phyloP scores from a whole-genome alignment of 345 rosid species.

The Pistacia atlantica region DNA sequence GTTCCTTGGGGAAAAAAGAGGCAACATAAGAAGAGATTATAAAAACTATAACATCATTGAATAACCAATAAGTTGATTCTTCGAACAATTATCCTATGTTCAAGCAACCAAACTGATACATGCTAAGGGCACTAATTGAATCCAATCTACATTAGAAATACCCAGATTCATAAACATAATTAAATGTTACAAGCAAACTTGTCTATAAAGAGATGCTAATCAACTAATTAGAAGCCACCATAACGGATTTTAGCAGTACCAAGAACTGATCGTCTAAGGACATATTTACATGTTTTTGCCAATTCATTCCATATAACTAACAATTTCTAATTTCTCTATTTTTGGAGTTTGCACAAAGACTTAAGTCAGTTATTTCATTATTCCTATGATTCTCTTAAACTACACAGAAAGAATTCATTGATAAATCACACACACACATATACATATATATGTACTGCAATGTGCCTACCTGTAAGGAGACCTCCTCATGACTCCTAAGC shows the following conservation, averaged over 20 bases:
- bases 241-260: background rate
- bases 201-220: background rate
- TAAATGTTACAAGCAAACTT: background rate
- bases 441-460: background rate
- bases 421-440: background rate
- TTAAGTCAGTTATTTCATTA: background rate
- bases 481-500: slow-evolving; percentile 80
- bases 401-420: background rate
- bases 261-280: background rate
- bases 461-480: slow-evolving; percentile 69
- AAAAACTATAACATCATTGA: background rate
- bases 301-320: background rate
- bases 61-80: slow-evolving; percentile 6
- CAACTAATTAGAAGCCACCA: background rate
- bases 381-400: background rate
- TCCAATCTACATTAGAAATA: background rate
- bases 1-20: slow-evolving; percentile 49
- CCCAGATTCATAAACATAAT: background rate
- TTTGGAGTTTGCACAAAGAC: background rate
- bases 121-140: background rate
- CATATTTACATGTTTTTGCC: background rate
- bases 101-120: background rate
- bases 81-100: background rate
- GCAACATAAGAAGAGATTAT: background rate
- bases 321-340: background rate